These are phyloP conservation scores for Wilcoxina mikolae DNA, from an alignment of 495 filamentous ascomycete genomes.

Conservation along the genomic window DNA sequence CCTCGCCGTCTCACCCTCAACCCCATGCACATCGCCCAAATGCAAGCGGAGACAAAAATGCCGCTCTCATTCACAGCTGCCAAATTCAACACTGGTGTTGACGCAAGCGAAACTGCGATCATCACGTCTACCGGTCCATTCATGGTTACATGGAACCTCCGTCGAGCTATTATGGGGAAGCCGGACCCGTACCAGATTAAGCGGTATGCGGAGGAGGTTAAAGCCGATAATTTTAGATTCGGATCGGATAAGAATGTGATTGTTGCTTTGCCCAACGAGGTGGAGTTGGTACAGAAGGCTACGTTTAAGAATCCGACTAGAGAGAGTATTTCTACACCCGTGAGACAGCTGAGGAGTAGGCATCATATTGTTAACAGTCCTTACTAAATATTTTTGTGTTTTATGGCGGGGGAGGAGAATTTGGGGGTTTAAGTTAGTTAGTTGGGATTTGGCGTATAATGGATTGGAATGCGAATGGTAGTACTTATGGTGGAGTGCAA, in stretches of 20 bases:
- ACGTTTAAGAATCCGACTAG: constrained; percentile 76
- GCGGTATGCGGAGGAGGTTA: constrained; percentile 84
- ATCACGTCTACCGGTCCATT: constrained; percentile 96
- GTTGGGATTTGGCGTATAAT: background rate
- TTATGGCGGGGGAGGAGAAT: background rate
- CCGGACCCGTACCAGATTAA: constrained; percentile 92
- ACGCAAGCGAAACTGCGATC: constrained; percentile 69
- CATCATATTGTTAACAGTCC: constrained; percentile 24
- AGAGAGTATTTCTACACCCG: constrained; percentile 68
- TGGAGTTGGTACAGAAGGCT: constrained; percentile 82
- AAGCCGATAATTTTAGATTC: constrained; percentile 98
- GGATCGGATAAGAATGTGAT: constrained; percentile 95
- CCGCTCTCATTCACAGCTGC: constrained; percentile 78
- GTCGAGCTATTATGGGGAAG: constrained; percentile 61
- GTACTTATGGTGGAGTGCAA: background rate
- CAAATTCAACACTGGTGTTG: constrained; percentile 83
- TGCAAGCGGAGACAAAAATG: constrained; percentile 82
- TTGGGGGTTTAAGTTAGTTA: background rate
- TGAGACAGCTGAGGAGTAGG: constrained; percentile 21
- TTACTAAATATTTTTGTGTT: constrained; percentile 10
- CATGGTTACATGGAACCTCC: constrained; percentile 90
- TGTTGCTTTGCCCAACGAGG: constrained; percentile 88
- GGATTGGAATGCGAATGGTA: background rate
- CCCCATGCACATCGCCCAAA: constrained; percentile 85
- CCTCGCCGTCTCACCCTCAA: constrained; percentile 77